Evolutionary conservation across 176 grass and related monocot species (phyloP).

Genomic region (Musa itinerans): DNA sequence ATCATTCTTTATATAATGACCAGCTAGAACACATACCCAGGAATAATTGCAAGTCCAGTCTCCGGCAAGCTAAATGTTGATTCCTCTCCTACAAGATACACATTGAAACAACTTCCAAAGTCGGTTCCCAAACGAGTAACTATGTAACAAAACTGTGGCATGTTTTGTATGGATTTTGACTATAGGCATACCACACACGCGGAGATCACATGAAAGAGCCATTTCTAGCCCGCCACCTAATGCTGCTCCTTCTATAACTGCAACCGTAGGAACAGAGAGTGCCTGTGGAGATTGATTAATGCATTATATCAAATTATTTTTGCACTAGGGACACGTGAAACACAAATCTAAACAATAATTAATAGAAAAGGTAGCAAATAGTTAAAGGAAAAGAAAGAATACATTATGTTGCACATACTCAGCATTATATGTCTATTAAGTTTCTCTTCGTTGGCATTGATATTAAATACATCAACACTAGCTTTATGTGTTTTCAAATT

Average conservation of each 20-base stretch:
- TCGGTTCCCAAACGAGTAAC: background rate
- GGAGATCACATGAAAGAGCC: constrained; percentile 66
- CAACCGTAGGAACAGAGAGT: constrained; percentile 75
- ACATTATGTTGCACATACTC: no score
- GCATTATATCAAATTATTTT: background rate
- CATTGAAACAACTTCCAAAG: constrained; percentile 10
- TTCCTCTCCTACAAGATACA: constrained; percentile 35
- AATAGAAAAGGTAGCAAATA: background rate
- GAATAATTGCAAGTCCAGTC: constrained; percentile 94
- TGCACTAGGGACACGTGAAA: background rate
- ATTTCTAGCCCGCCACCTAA: constrained; percentile 79
- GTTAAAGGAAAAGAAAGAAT: no score
- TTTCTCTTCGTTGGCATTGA: no score
- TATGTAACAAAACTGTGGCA: background rate
- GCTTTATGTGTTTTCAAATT: no score
- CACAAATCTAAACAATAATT: background rate
- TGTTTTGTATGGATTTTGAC: background rate
- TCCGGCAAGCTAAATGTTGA: constrained; percentile 90
- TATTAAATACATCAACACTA: no score
- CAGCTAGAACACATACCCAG: constrained; percentile 49
- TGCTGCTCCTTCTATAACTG: constrained; percentile 73
- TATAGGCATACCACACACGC: constrained; percentile 58
- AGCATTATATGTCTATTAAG: no score
- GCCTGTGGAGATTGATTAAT: constrained; percentile 27
- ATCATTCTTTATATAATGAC: background rate